Evolutionary conservation across 2,329 filamentous ascomycete species (phyloP).

Genomic region (Verticillium dahliae): DNA sequence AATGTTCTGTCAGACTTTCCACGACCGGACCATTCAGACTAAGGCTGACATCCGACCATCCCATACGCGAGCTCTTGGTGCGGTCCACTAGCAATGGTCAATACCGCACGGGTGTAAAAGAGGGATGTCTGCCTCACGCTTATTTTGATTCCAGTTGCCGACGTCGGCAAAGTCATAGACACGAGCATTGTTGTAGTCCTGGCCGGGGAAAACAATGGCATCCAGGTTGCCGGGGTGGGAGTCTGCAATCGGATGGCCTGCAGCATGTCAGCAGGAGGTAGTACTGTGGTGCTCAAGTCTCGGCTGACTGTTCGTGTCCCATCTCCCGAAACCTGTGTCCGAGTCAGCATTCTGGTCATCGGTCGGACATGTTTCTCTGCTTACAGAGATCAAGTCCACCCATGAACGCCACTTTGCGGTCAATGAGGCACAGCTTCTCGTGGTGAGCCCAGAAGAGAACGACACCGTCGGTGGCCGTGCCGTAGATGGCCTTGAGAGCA

Average conservation of each 20-base stretch:
- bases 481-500: conserved; percentile 72
- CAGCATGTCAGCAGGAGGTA: conserved; percentile 7
- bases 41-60: conserved; percentile 83
- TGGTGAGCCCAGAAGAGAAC: conserved; percentile 92
- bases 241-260: conserved; percentile 72
- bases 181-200: conserved; percentile 87
- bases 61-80: conserved; percentile 76
- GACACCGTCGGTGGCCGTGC: conserved; percentile 65
- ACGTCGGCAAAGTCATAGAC: conserved; percentile 79
- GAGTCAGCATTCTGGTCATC: conserved; percentile 14
- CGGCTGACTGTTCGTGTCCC: conserved; percentile 67
- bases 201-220: conserved; percentile 74
- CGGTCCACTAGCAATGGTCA: conserved; percentile 54
- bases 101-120: neutral
- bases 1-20: conserved; percentile 68
- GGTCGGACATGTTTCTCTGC: no score
- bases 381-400: conserved; percentile 76
- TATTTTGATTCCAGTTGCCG: conserved; percentile 75
- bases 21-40: conserved; percentile 70
- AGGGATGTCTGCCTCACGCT: conserved; percentile 36
- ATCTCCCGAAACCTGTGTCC: conserved; percentile 65
- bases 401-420: conserved; percentile 81
- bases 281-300: neutral
- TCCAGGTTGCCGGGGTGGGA: conserved; percentile 73
- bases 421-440: conserved; percentile 81